A percentile compares a stretch with the other conserved stretches of the same genome.
phyloP scores from a whole-genome alignment of 768 basidiomycete species.

The Chalciporus chontae region DNA sequence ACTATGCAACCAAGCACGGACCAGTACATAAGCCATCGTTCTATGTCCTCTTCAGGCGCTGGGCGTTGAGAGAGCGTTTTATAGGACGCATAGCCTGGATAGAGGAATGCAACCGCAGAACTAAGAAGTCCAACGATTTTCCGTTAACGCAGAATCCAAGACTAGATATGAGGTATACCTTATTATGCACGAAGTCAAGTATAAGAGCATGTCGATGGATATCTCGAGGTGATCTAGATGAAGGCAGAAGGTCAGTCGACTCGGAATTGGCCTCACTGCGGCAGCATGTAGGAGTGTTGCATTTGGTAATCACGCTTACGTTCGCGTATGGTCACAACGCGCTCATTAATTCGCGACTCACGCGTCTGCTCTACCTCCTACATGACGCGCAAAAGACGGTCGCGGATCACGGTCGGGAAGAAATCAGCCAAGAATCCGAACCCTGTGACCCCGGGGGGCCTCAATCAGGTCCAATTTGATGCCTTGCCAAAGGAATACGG shows the following conservation, averaged over 20 bases:
- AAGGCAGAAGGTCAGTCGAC: neutral
- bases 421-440: neutral
- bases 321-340: conserved; percentile 13
- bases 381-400: conserved; percentile 26
- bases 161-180: conserved; percentile 38
- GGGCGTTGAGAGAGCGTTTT: conserved; percentile 88
- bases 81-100: conserved; percentile 96
- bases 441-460: neutral
- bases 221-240: conserved; percentile 3
- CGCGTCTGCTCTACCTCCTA: conserved; percentile 15
- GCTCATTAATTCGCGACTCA: conserved; percentile 29
- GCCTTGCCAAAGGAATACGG: conserved; percentile 4
- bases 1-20: conserved; percentile 82
- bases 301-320: conserved; percentile 22
- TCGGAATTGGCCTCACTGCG: conserved; percentile 1
- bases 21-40: conserved; percentile 98
- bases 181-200: conserved; percentile 38
- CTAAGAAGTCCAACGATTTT: conserved; percentile 31
- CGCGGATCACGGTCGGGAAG: conserved; percentile 19
- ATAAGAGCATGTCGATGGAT: conserved; percentile 36
- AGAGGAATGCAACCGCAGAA: conserved; percentile 76
- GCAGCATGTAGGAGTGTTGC: conserved; percentile 9
- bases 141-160: conserved; percentile 10
- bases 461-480: conserved; percentile 13
- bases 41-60: conserved; percentile 78